These are phyloP conservation scores for Pezicula radicicola DNA, from an alignment of 2,329 filamentous ascomycete species.

Conservation along the genomic window DNA sequence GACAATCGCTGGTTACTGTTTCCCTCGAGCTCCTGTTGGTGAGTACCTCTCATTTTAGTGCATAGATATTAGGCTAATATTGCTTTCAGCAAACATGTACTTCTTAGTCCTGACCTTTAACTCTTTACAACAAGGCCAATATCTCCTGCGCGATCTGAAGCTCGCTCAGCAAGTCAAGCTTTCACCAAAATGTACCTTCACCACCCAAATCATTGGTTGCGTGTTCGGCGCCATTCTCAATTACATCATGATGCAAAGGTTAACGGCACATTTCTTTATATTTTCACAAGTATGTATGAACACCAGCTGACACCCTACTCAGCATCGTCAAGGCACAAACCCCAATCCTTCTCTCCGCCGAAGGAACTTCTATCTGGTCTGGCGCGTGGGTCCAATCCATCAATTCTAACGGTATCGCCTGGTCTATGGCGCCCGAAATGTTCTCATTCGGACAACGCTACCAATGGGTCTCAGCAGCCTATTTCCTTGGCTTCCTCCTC, in stretches of 20 bases:
- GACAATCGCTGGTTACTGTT: slow-evolving; percentile 43
- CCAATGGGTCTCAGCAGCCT: slow-evolving; percentile 35
- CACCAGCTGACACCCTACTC: background rate
- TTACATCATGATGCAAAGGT: slow-evolving; percentile 37
- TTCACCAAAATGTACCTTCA: slow-evolving; percentile 65
- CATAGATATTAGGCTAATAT: background rate
- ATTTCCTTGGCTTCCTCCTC: slow-evolving; percentile 39
- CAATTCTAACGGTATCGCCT: slow-evolving; percentile 38
- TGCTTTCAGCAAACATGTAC: slow-evolving; percentile 28
- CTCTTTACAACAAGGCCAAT: slow-evolving; percentile 40
- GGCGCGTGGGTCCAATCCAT: slow-evolving; percentile 43
- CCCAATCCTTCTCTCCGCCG: slow-evolving; percentile 35
- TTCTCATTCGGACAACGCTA: slow-evolving; percentile 38
- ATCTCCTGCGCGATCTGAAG: slow-evolving; percentile 44
- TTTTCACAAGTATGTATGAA: background rate
- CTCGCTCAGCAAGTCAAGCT: slow-evolving; percentile 49
- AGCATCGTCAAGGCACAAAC: slow-evolving; percentile 39
- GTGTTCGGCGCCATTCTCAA: slow-evolving; percentile 40
- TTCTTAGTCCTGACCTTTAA: slow-evolving; percentile 35
- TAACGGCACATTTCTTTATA: background rate
- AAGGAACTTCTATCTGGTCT: slow-evolving; percentile 44
- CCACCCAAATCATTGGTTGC: slow-evolving; percentile 42
- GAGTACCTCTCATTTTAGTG: background rate
- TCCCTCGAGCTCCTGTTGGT: slow-evolving; percentile 55
- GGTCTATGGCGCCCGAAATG: slow-evolving; percentile 36